Percentiles rank a stretch among this genome's conserved stretches.
Evolutionary conservation across 306 rosid genomes (phyloP).

Genomic region (Urtica urens): DNA sequence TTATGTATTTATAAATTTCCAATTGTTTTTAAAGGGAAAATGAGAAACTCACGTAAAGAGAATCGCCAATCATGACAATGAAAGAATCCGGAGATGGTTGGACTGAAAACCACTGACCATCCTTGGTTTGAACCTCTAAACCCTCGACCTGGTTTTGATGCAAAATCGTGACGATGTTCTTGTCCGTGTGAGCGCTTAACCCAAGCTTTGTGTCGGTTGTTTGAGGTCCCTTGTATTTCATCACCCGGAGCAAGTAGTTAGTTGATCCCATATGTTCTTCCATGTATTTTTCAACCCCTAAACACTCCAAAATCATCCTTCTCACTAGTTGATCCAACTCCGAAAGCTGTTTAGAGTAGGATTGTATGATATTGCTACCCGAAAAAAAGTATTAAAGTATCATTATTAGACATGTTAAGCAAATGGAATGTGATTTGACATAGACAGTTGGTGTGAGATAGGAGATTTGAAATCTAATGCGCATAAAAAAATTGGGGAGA

Average conservation of each 20-base stretch:
- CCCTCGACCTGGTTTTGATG: constrained; percentile 58
- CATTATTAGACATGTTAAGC: too few relatives aligned
- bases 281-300: constrained; percentile 50
- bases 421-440: too few relatives aligned
- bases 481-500: too few relatives aligned
- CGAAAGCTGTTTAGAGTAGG: constrained; percentile 38
- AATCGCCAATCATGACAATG: constrained; percentile 52
- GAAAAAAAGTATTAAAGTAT: not conserved
- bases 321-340: constrained; percentile 48
- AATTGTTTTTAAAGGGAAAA: too few relatives aligned
- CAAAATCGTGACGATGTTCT: constrained; percentile 51
- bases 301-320: constrained; percentile 61
- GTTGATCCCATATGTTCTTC: constrained; percentile 66
- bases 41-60: constrained; percentile 33
- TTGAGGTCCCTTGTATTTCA: constrained; percentile 57
- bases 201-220: constrained; percentile 40
- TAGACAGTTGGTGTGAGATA: too few relatives aligned
- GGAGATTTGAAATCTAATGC: too few relatives aligned
- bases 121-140: constrained; percentile 51
- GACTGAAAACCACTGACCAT: constrained; percentile 56
- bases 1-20: too few relatives aligned
- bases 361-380: constrained; percentile 42
- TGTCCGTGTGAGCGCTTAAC: constrained; percentile 47
- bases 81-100: constrained; percentile 42
- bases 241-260: constrained; percentile 48